phyloP scores from a whole-genome alignment of 164 flowering plant species.

The Saururus chinensis region DNA sequence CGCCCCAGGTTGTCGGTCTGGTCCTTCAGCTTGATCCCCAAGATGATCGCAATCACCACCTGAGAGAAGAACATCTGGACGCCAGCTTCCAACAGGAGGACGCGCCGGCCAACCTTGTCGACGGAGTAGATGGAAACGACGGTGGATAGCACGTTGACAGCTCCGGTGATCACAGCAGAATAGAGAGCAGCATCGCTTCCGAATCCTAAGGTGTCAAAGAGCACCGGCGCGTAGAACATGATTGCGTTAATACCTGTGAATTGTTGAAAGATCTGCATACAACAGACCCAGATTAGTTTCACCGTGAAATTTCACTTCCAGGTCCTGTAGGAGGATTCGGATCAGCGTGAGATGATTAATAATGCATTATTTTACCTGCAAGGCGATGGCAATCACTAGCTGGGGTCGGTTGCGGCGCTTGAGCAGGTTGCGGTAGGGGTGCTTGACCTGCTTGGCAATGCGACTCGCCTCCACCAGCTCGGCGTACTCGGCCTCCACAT shows the following conservation, averaged over 20 bases:
- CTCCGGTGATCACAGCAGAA: slow-evolving; percentile 83
- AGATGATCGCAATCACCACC: background rate
- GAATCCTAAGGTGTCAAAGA: slow-evolving; percentile 74
- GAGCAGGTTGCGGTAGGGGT: slow-evolving; percentile 79
- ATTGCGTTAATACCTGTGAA: slow-evolving; percentile 94
- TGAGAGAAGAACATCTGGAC: slow-evolving; percentile 59
- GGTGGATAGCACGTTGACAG: slow-evolving; percentile 81
- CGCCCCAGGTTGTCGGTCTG: slow-evolving; percentile 11
- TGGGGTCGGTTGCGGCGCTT: slow-evolving; percentile 63
- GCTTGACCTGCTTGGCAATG: slow-evolving; percentile 59
- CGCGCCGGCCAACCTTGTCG: slow-evolving; percentile 79
- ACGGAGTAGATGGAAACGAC: slow-evolving; percentile 79
- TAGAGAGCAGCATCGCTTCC: slow-evolving; percentile 61
- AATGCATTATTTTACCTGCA: slow-evolving; percentile 40
- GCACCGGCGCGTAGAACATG: slow-evolving; percentile 94
- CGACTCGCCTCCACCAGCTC: slow-evolving; percentile 86
- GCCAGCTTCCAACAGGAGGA: slow-evolving; percentile 77
- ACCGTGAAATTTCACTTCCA: too few relatives aligned
- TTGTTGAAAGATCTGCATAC: slow-evolving; percentile 81
- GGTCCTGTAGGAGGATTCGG: too few relatives aligned
- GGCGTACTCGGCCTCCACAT: slow-evolving; percentile 67
- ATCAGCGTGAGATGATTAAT: too few relatives aligned
- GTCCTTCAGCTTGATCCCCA: background rate
- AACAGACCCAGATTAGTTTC: too few relatives aligned
- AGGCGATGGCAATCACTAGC: slow-evolving; percentile 30